Evolutionary conservation across 2,329 filamentous ascomycete species (phyloP).

Genomic region (Ophiocordyceps polyrhachis-furcata): DNA sequence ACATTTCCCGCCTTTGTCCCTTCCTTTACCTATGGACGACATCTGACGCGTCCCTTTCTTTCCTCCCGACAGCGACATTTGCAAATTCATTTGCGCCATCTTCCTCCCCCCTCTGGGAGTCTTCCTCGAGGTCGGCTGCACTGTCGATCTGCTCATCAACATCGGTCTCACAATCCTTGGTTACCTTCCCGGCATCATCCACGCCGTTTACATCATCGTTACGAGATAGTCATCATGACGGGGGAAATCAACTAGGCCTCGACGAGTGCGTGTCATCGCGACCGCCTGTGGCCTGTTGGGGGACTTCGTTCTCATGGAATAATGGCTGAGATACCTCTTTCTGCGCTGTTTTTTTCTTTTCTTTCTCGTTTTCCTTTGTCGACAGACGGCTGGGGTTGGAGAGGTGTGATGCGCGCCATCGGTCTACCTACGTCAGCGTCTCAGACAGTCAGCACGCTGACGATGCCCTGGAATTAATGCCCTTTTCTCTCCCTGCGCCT

Average conservation of each 20-base stretch:
- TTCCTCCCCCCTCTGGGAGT: slow-evolving; percentile 80
- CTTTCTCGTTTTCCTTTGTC: not conserved
- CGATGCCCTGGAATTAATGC: not conserved
- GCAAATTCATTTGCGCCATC: slow-evolving; percentile 67
- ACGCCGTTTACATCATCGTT: slow-evolving; percentile 74
- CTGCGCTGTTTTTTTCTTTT: not conserved
- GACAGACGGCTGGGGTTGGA: not conserved
- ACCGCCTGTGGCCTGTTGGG: not conserved
- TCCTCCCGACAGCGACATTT: slow-evolving; percentile 26
- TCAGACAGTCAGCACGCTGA: not conserved
- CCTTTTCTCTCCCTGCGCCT: not conserved
- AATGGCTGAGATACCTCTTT: not conserved
- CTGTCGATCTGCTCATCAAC: slow-evolving; percentile 79
- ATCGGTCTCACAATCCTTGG: slow-evolving; percentile 64
- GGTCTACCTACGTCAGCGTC: not conserved
- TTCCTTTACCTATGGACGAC: not conserved
- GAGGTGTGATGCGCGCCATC: not conserved
- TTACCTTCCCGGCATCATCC: slow-evolving; percentile 70
- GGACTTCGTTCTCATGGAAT: not conserved
- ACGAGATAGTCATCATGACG: slow-evolving; percentile 2
- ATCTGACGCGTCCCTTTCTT: not conserved
- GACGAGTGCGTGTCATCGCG: not conserved
- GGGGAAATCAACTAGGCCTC: not conserved
- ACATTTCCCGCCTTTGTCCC: not conserved
- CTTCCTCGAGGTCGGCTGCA: slow-evolving; percentile 85